These are phyloP conservation scores for Artemisia tridentata DNA, from an alignment of 129 eudicot genomes.

Conservation along the genomic window DNA sequence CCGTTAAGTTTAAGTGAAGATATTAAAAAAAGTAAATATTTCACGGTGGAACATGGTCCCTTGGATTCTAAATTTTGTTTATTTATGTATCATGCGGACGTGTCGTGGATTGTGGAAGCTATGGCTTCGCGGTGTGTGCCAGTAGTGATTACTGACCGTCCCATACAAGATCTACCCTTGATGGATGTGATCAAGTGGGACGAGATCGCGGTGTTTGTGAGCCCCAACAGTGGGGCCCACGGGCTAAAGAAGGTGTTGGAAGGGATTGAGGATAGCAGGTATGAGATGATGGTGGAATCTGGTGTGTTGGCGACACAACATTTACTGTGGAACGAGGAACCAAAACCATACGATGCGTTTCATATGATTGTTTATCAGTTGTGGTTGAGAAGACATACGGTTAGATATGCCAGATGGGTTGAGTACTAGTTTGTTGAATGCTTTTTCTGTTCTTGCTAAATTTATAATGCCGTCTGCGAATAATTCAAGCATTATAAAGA, in stretches of 20 bases:
- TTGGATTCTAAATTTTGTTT: constrained; percentile 59
- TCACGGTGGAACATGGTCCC: constrained; percentile 43
- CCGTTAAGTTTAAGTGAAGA: constrained; percentile 36
- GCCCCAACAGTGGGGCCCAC: constrained; percentile 41
- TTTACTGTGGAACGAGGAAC: constrained; percentile 70
- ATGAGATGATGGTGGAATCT: constrained; percentile 57
- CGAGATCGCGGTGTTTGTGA: constrained; percentile 60
- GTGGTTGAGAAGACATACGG: constrained; percentile 89
- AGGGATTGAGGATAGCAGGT: constrained; percentile 40
- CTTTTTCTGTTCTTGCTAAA: not conserved
- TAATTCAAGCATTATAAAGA: constrained; percentile 5
- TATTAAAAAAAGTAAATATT: constrained; percentile 36
- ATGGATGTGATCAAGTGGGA: constrained; percentile 88
- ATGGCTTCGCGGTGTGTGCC: constrained; percentile 75
- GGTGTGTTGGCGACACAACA: constrained; percentile 70
- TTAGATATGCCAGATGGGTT: constrained; percentile 61
- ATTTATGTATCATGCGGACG: constrained; percentile 53
- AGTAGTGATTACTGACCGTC: constrained; percentile 83
- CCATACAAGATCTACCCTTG: constrained; percentile 87
- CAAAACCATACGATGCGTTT: constrained; percentile 92
- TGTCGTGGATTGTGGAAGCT: constrained; percentile 67
- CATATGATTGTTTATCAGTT: constrained; percentile 91
- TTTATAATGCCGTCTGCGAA: constrained; percentile 3
- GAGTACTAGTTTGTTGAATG: constrained; percentile 10
- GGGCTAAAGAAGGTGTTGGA: constrained; percentile 49